phyloP scores from a whole-genome alignment of 257 asterid genomes.

The Nicotiana tomentosiformis region DNA sequence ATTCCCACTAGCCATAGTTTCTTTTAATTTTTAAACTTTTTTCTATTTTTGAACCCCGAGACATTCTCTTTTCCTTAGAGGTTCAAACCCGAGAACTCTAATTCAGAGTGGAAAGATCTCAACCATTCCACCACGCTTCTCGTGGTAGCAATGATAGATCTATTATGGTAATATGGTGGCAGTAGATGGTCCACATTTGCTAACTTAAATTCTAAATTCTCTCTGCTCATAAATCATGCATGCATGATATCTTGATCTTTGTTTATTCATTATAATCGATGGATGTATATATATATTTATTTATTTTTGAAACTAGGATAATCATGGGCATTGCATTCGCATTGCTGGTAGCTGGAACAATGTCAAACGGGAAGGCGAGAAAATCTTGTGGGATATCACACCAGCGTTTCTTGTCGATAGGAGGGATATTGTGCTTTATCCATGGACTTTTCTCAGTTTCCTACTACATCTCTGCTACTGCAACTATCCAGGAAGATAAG shows the following conservation, averaged over 20 bases:
- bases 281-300: neutral
- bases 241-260: neutral
- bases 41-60: no score
- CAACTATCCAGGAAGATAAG: constrained; percentile 39
- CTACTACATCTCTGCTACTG: constrained; percentile 49
- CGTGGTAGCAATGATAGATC: neutral
- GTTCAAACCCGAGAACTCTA: neutral
- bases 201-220: neutral
- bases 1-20: no score
- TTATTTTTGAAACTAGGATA: constrained; percentile 30
- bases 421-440: constrained; percentile 57
- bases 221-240: neutral
- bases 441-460: constrained; percentile 61
- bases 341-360: constrained; percentile 46
- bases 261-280: neutral
- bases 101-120: neutral
- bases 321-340: constrained; percentile 44
- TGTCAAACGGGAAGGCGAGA: constrained; percentile 45
- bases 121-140: neutral
- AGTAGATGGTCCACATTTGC: neutral
- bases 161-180: neutral
- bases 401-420: constrained; percentile 45
- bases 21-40: no score
- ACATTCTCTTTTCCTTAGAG: neutral
- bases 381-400: constrained; percentile 52